These are phyloP conservation scores for Colletotrichum tropicale DNA, from an alignment of 2,329 filamentous ascomycete genomes.

Conservation along the genomic window DNA sequence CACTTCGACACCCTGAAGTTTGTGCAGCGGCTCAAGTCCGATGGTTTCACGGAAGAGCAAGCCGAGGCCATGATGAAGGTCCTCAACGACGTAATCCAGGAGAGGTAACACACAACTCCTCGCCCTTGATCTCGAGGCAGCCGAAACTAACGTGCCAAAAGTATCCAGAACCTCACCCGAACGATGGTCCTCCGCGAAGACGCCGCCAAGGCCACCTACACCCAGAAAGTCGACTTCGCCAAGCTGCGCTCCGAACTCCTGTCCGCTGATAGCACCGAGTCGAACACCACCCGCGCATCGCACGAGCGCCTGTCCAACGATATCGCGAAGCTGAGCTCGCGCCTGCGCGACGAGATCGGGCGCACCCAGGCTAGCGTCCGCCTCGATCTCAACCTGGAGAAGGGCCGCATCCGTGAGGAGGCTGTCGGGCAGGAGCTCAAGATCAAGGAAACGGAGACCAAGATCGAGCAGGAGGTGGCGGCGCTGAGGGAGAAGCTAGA, in stretches of 20 bases:
- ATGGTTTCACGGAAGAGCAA: constrained; percentile 96
- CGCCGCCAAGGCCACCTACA: constrained; percentile 79
- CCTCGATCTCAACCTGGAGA: constrained; percentile 93
- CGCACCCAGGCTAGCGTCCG: constrained; percentile 92
- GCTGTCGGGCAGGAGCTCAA: constrained; percentile 96
- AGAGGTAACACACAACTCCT: constrained; percentile 63
- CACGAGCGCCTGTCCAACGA: constrained; percentile 95
- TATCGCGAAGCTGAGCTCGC: constrained; percentile 88
- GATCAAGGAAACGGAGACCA: constrained; percentile 97
- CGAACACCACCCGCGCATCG: constrained; percentile 82
- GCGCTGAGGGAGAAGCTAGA: constrained; percentile 90
- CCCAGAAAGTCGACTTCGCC: constrained; percentile 95
- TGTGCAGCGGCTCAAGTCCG: constrained; percentile 84
- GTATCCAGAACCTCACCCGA: constrained; percentile 94
- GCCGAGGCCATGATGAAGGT: constrained; percentile 99
- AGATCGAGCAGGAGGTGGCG: constrained; percentile 97
- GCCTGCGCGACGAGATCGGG: constrained; percentile 90
- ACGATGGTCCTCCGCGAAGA: constrained; percentile 99
- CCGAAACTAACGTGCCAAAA: constrained; percentile 31
- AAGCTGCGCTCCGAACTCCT: constrained; percentile 95
- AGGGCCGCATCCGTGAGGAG: constrained; percentile 95
- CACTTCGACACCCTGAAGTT: constrained; percentile 99
- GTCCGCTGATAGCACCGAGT: constrained; percentile 89
- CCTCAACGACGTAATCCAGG: constrained; percentile 94
- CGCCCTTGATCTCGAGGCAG: background rate